Percentiles rank a stretch among this genome's conserved stretches.
phyloP scores from a whole-genome alignment of 306 rosid genomes.

The Begonia peltatifolia region DNA sequence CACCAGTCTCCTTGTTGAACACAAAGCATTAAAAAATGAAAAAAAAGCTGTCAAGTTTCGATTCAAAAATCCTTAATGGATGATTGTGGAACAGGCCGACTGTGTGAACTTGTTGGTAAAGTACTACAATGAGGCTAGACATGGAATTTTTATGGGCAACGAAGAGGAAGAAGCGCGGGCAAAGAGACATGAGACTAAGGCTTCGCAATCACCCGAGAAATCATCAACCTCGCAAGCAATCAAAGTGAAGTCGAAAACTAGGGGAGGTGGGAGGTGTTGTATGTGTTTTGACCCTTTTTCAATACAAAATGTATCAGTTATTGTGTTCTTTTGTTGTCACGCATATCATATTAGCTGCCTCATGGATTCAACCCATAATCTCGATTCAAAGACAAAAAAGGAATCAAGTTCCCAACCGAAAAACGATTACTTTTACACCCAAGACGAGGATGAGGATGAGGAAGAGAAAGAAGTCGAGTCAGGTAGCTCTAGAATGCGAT shows the following conservation, averaged over 20 bases:
- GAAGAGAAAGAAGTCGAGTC: slow-evolving; percentile 19
- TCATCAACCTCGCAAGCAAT: slow-evolving; percentile 28
- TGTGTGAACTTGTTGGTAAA: slow-evolving; percentile 71
- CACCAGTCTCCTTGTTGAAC: too few species aligned
- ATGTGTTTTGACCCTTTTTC: slow-evolving; percentile 89
- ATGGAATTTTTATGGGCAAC: slow-evolving; percentile 62
- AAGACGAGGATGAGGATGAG: slow-evolving; percentile 34
- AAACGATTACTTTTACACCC: slow-evolving; percentile 19
- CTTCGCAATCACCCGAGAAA: slow-evolving; percentile 41
- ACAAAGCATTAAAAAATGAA: too few species aligned
- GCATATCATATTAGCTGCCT: slow-evolving; percentile 56
- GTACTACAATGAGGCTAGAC: slow-evolving; percentile 84
- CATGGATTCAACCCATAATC: slow-evolving; percentile 53
- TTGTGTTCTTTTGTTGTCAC: slow-evolving; percentile 68
- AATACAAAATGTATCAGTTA: slow-evolving; percentile 61
- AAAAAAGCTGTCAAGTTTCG: too few species aligned
- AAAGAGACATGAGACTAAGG: slow-evolving; percentile 32
- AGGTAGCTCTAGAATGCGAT: slow-evolving; percentile 57
- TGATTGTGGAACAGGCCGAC: slow-evolving; percentile 55
- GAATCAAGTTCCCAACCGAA: slow-evolving; percentile 15
- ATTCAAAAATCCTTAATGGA: slow-evolving; percentile 3
- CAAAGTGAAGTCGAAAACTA: slow-evolving; percentile 61
- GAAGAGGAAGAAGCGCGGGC: slow-evolving; percentile 58
- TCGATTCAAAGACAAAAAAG: slow-evolving; percentile 15
- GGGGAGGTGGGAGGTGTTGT: slow-evolving; percentile 96